phyloP scores from a whole-genome alignment of 225 moss, liverwort and hornwort species.

The Pleurozium schreberi region DNA sequence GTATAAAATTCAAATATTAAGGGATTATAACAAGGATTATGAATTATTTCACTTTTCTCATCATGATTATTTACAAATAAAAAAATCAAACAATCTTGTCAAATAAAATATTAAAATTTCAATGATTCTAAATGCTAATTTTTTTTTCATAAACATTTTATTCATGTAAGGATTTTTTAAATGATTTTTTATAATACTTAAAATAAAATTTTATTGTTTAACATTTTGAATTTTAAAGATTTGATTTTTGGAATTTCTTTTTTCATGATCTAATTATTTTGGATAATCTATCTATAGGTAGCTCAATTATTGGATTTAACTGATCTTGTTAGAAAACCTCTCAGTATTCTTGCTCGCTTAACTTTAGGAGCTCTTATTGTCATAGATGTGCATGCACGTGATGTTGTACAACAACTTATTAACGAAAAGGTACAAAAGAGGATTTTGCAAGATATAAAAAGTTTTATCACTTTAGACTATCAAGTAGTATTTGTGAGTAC shows the following conservation, averaged over 20 bases:
- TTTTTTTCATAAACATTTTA: neutral
- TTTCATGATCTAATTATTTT: neutral
- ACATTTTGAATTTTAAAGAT: accelerated
- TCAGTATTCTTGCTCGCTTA: conserved; percentile 50
- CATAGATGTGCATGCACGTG: conserved; percentile 86
- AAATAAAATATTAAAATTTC: too few species aligned
- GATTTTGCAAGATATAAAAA: neutral
- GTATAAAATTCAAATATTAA: too few species aligned
- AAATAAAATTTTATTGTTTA: too few species aligned
- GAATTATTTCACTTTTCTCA: too few species aligned
- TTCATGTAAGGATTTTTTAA: accelerated
- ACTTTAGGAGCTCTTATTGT: conserved; percentile 85
- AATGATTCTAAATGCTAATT: too few species aligned
- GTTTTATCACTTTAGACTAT: too few species aligned
- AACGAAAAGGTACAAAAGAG: conserved; percentile 42
- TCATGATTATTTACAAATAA: neutral
- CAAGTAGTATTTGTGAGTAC: neutral
- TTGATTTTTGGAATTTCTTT: neutral
- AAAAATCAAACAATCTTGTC: too few species aligned
- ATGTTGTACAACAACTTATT: conserved; percentile 75
- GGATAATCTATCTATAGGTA: conserved; percentile 7
- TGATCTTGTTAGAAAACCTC: conserved; percentile 67
- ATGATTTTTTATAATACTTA: too few species aligned
- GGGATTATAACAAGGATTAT: too few species aligned
- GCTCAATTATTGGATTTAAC: conserved; percentile 62